Percentiles rank a stretch among this genome's conserved stretches.
Conservation (phyloP, 2,329 filamentous ascomycete species). For the Taxawa tesnikishii region DNA sequence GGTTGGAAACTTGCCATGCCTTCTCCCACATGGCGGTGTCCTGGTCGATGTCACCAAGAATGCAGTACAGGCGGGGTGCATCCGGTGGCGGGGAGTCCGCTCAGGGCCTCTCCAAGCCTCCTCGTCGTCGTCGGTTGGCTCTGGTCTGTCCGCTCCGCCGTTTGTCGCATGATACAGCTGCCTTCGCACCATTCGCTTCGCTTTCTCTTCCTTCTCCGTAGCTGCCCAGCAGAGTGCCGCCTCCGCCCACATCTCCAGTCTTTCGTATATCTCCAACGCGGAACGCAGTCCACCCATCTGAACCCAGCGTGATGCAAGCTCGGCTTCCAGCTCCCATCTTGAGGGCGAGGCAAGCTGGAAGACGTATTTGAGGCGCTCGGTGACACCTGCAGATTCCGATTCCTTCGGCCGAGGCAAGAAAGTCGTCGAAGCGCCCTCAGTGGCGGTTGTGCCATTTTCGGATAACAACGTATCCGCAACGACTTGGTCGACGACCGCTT, state of each 20-base stretch:
- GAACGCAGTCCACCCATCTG: conserved; percentile 75
- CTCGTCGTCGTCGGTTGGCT: conserved; percentile 20
- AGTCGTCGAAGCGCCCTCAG: conserved; percentile 45
- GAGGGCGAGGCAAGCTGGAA: conserved; percentile 75
- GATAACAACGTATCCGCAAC: conserved; percentile 61
- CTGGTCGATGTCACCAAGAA: conserved; percentile 78
- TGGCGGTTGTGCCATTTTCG: conserved; percentile 11
- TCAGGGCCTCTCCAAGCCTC: conserved; percentile 55
- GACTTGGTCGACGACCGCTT: conserved; percentile 90
- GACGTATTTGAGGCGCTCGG: conserved; percentile 69
- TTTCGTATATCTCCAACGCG: conserved; percentile 90
- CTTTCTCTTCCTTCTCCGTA: conserved; percentile 72
- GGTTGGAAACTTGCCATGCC: conserved; percentile 75
- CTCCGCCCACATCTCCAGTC: conserved; percentile 87
- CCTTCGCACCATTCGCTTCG: conserved; percentile 60
- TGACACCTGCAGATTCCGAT: conserved; percentile 64
- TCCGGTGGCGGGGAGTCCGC: conserved; percentile 61
- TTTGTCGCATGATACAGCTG: conserved; percentile 61
- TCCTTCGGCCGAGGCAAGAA: conserved; percentile 70
- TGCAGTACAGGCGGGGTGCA: conserved; percentile 80
- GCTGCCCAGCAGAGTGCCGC: conserved; percentile 79
- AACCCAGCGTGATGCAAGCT: conserved; percentile 88
- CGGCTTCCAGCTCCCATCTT: conserved; percentile 86
- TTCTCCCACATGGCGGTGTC: conserved; percentile 65
- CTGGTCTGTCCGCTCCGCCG: conserved; percentile 23